Conservation (phyloP, 208 protist genomes). For the Balamuthia mandrillaris region DNA sequence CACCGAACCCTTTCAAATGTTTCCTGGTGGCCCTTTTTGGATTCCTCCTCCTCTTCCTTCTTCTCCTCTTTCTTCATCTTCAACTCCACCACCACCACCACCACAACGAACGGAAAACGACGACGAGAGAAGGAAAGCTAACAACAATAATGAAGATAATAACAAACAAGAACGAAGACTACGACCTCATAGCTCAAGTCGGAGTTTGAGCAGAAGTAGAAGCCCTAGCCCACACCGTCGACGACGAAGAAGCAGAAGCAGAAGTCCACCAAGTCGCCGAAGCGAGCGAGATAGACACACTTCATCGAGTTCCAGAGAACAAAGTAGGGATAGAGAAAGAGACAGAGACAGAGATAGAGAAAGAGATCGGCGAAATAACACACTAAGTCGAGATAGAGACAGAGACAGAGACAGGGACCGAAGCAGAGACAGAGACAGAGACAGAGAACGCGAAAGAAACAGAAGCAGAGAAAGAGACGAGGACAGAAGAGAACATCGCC, state of each 20-base stretch:
- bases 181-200: background rate
- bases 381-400: background rate
- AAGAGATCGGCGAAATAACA: background rate
- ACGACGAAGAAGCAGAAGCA: background rate
- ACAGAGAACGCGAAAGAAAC: background rate
- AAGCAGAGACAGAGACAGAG: background rate
- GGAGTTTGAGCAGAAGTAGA: too few relatives aligned
- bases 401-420: background rate
- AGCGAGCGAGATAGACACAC: background rate
- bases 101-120: background rate
- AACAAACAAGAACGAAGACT: too few relatives aligned
- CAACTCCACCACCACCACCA: too few relatives aligned
- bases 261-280: background rate
- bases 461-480: background rate
- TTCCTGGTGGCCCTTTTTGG: conserved; percentile 39
- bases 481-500: background rate
- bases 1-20: conserved; percentile 50
- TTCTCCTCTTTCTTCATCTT: too few relatives aligned
- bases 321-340: background rate
- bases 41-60: conserved; percentile 27
- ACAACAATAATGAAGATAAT: background rate
- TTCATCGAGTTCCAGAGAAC: background rate
- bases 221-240: too few relatives aligned
- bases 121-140: background rate
- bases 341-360: background rate